Conservation (phyloP, 225 moss, liverwort and hornwort species). For the Pseudoscleropodium purum region DNA sequence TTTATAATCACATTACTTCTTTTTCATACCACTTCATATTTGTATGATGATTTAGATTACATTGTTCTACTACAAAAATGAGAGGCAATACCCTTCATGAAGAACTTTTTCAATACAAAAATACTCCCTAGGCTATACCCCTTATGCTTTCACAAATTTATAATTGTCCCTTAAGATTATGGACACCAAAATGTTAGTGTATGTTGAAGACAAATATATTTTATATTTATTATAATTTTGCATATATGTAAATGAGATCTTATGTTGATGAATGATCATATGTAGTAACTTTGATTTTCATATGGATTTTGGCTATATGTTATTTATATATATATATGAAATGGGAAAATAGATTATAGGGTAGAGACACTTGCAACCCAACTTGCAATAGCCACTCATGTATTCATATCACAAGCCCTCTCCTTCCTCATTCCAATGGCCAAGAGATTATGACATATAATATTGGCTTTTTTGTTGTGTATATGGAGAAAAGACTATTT, state of each 20-base stretch:
- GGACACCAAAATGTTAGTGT: rapidly evolving
- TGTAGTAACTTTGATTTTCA: too few relatives aligned
- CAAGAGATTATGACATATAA: not conserved
- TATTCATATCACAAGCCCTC: rapidly evolving
- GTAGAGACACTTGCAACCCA: not conserved
- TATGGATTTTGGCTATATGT: too few relatives aligned
- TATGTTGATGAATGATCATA: too few relatives aligned
- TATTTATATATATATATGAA: too few relatives aligned
- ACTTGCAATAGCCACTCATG: not conserved
- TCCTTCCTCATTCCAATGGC: not conserved
- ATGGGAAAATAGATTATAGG: too few relatives aligned
- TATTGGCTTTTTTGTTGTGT: not conserved
- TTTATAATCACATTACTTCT: too few relatives aligned
- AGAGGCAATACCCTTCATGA: not conserved
- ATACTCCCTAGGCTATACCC: not conserved
- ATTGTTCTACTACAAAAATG: not conserved
- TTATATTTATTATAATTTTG: too few relatives aligned
- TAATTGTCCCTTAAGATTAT: not conserved
- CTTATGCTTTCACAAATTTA: not conserved
- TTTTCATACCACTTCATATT: too few relatives aligned
- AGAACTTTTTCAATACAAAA: not conserved
- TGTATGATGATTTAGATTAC: not conserved
- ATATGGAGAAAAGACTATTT: not conserved
- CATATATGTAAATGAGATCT: too few relatives aligned
- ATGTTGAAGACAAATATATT: not conserved